Base-by-base conservation (phyloP, 169 alveolate genomes). In the Perkinsus olseni region DNA sequence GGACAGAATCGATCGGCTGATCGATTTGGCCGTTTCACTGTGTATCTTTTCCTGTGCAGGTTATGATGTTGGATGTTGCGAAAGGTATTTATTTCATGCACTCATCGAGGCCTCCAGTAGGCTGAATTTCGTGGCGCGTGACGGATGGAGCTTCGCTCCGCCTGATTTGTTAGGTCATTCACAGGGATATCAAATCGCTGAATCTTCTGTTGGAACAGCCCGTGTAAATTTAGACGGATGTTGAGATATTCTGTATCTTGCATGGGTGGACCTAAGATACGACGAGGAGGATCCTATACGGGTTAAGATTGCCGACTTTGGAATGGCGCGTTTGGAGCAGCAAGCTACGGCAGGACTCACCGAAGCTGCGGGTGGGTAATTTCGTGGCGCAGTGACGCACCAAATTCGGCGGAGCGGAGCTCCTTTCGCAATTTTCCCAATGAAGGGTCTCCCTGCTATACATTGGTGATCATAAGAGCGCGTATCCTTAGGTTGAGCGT, bases 61-160 rank as follows among this genome's bases (percentile, higher is more conserved):
- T 95, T 91, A 97, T 97, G 91, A 95, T 97, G 34, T 91, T 94
- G 28, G 98, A 97, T 94, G 95, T 97, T 6, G 98, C 98, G 21
- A 95, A 94, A 92, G 99, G 98, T 31, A 96, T 97, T 95, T 93
- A 95, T 91, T 97, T 95, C 95, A 93, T 97, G n/a, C 99, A 97
- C 91, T 92, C 96, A 24, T 94, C 94, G 92, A 94, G 95, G 92
- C 97, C 97, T 13, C 97, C 96, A 31, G 95, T 97, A 17, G 62
- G 62, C 6, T 45, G 24, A 45, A 45, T 45, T 45, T 45, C 62
- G 62, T 45, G 62, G 62, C 62, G 62, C 62, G 62, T 17, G 62
- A 17, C 17, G 17, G 17, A 45, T 10, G 6, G n/a, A n/a, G n/a
- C n/a, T n/a, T n/a, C n/a, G n/a, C n/a, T n/a, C n/a, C n/a, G n/a